Percentiles rank a stretch among this genome's conserved stretches.
Evolutionary conservation across 768 basidiomycete species (phyloP).

Genomic region (Russula virescens): DNA sequence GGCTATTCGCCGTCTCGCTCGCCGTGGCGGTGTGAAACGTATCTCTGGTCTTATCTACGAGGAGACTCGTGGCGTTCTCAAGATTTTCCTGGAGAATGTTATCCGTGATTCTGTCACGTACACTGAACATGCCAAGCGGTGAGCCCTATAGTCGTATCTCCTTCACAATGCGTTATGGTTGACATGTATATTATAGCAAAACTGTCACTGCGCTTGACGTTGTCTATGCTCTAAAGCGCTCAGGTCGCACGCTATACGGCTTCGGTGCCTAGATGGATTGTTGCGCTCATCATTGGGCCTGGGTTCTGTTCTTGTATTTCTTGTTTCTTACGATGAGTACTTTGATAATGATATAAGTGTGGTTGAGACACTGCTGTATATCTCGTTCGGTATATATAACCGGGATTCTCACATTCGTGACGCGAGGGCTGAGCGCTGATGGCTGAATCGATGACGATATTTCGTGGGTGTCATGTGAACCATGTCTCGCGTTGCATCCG

Average conservation of each 20-base stretch:
- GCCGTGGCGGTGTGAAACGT: constrained; percentile 97
- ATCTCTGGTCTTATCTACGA: constrained; percentile 92
- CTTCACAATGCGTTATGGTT: constrained; percentile 21
- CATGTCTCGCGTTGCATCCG: no score
- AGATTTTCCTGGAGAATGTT: constrained; percentile 88
- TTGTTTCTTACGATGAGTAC: constrained; percentile 9
- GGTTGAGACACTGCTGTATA: background rate
- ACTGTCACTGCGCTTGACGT: constrained; percentile 47
- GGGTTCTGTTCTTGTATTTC: background rate
- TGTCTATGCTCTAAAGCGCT: constrained; percentile 44
- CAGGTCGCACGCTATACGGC: constrained; percentile 51
- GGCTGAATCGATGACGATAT: no score
- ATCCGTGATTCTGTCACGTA: constrained; percentile 66
- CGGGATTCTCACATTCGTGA: background rate
- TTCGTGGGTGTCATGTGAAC: no score
- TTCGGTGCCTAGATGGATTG: constrained; percentile 38
- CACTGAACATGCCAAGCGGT: constrained; percentile 66
- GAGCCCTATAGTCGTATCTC: background rate
- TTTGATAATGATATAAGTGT: constrained; percentile 10
- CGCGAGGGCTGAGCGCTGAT: background rate
- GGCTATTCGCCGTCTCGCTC: constrained; percentile 94
- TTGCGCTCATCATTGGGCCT: background rate
- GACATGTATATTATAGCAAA: constrained; percentile 53
- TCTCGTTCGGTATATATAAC: background rate
- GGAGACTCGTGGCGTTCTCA: constrained; percentile 92